Percentiles rank a stretch among this genome's conserved stretches.
Conservation (phyloP, 306 rosid species). For the Corylus americana region DNA sequence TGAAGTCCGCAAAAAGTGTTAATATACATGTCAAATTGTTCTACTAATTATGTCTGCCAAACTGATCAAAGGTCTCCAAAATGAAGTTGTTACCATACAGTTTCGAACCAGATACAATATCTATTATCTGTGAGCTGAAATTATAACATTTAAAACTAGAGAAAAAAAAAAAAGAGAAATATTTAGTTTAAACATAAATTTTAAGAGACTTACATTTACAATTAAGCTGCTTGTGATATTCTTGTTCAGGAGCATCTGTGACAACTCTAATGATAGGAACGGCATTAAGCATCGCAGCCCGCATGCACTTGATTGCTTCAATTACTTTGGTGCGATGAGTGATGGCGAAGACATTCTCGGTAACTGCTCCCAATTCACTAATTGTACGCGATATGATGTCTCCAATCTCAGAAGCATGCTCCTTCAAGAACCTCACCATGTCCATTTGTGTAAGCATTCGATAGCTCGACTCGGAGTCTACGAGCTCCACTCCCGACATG, state of each 20-base stretch:
- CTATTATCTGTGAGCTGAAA: too few species aligned
- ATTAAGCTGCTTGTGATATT: constrained; percentile 57
- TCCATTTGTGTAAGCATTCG: constrained; percentile 86
- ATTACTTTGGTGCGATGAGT: constrained; percentile 61
- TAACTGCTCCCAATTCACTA: constrained; percentile 54
- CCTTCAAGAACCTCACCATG: constrained; percentile 56
- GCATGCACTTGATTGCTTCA: constrained; percentile 71
- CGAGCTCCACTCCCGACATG: constrained; percentile 63
- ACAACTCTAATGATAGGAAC: constrained; percentile 69
- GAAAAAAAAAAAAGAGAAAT: too few species aligned
- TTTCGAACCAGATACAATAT: too few species aligned
- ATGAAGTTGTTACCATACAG: too few species aligned
- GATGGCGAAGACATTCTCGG: constrained; percentile 60
- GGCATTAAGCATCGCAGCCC: constrained; percentile 63
- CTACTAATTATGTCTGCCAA: too few species aligned
- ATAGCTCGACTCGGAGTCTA: constrained; percentile 68
- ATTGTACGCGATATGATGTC: constrained; percentile 34
- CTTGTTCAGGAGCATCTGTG: constrained; percentile 28
- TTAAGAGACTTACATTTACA: constrained; percentile 42
- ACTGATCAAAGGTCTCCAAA: too few species aligned
- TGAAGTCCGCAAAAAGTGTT: too few species aligned
- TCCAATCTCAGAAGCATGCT: constrained; percentile 33
- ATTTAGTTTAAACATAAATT: not conserved
- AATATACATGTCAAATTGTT: too few species aligned
- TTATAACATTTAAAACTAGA: too few species aligned